Evolutionary conservation across 192 early-diverging fungal species (phyloP), one percentile per base, ranked within the genome.

Genomic region (Coemansia aciculifera): DNA sequence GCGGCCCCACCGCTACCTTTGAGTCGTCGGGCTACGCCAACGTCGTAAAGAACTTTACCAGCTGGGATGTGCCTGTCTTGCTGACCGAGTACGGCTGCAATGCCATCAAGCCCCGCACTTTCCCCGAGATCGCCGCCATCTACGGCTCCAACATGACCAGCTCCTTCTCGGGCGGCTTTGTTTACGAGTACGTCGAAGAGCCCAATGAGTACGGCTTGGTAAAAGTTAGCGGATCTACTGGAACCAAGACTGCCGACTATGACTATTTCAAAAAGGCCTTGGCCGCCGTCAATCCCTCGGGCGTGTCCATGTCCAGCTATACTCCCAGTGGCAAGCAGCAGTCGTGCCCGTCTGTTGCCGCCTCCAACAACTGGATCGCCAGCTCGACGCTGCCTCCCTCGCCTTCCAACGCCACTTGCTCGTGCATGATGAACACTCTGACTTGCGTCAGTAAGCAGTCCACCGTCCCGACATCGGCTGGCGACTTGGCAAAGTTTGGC

Each of bases 71-170:
- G 40, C 91, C 90, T 6, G 87, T 89, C 12, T 71, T 92, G 49
- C 74, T 93, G 42, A 88, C 87, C 63, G 91, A 93, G 81, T 93
- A 90, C 78, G 91, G 91, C 2, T 93, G 91, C 74, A 93, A 92
- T 62, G 63, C 69, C 13, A 78, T 91, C 62, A 64, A 77, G 6
- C 90, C 90, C 7, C 87, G 91, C 37, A 78, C 78, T 0, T 93
- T 93, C 75, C 71, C 85, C 10, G 91, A 93, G 67, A 82, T 92
- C 13, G 77, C 69, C 5, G 74, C 90, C 7, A 82, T 93, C 43
- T 91, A 90, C 72, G 86, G 90, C 7, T 74, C 83, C 2, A 79
- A 90, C 44, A 93, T 93, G 91, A 84, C 83, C 7, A 63, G 65
- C 32, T 71, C 70, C 9, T 88, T 90, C 79, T 90, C 90, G 24